These are phyloP conservation scores for Pestalotiopsis sp. DNA, from an alignment of 2,329 filamentous ascomycete genomes.

Conservation along the genomic window DNA sequence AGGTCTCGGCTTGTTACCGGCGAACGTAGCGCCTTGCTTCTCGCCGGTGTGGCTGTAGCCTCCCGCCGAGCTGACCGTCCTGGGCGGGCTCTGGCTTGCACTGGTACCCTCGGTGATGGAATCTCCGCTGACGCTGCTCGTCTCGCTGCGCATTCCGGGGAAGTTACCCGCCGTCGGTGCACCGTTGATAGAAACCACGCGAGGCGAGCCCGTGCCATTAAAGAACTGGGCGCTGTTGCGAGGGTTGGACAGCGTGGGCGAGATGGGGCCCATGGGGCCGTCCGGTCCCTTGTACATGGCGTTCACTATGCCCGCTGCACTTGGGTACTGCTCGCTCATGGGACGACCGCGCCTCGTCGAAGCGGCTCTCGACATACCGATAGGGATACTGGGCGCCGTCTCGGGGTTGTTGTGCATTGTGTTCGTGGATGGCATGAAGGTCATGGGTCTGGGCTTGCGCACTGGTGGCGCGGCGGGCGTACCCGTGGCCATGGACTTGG, in stretches of 20 bases:
- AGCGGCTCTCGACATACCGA: slow-evolving; percentile 57
- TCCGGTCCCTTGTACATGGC: slow-evolving; percentile 86
- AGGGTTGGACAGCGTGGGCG: slow-evolving; percentile 59
- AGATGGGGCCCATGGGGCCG: slow-evolving; percentile 62
- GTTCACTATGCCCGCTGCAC: slow-evolving; percentile 74
- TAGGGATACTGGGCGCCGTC: slow-evolving; percentile 76
- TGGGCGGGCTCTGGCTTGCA: slow-evolving; percentile 53
- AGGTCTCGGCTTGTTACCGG: slow-evolving; percentile 78
- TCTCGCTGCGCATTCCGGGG: slow-evolving; percentile 70
- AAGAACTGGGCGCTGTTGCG: slow-evolving; percentile 69
- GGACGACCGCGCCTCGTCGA: slow-evolving; percentile 58
- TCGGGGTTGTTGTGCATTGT: slow-evolving; percentile 64
- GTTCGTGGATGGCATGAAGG: slow-evolving; percentile 50
- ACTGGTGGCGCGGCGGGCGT: slow-evolving; percentile 19
- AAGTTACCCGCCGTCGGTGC: slow-evolving; percentile 64
- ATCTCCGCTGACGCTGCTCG: slow-evolving; percentile 68
- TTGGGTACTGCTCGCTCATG: slow-evolving; percentile 65
- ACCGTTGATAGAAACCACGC: slow-evolving; percentile 46
- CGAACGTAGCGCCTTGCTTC: slow-evolving; percentile 61
- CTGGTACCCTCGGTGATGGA: slow-evolving; percentile 57
- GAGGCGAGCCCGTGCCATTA: slow-evolving; percentile 29
- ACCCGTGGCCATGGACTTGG: slow-evolving; percentile 60
- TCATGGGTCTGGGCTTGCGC: slow-evolving; percentile 56
- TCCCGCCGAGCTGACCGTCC: slow-evolving; percentile 34
- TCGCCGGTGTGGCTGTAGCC: slow-evolving; percentile 40